A percentile compares a stretch with the other conserved stretches of the same genome.
These are phyloP conservation scores for Podaxis carcinomalis DNA, from an alignment of 768 basidiomycete species.

Conservation along the genomic window DNA sequence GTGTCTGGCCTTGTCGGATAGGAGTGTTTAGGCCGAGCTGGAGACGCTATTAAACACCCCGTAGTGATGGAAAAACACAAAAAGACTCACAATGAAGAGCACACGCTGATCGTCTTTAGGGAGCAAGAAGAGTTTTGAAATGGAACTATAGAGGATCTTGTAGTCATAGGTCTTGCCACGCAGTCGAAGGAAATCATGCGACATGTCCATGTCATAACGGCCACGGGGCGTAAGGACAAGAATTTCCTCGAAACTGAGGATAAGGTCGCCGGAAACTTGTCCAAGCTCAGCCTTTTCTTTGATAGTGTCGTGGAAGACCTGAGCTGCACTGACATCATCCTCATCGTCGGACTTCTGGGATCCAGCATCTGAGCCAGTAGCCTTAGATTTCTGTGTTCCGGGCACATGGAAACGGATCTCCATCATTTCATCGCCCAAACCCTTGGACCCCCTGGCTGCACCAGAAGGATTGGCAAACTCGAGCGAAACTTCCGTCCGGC, in stretches of 20 bases:
- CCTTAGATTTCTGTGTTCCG: constrained; percentile 52
- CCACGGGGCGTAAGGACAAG: constrained; percentile 94
- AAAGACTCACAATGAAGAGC: constrained; percentile 76
- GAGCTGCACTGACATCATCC: constrained; percentile 85
- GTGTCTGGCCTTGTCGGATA: constrained; percentile 95
- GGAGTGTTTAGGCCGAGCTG: constrained; percentile 90
- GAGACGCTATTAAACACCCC: constrained; percentile 4
- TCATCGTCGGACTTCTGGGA: constrained; percentile 73
- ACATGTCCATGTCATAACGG: constrained; percentile 98
- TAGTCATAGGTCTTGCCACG: constrained; percentile 99
- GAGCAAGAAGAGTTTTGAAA: constrained; percentile 85
- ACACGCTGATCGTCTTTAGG: constrained; percentile 97
- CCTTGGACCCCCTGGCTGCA: constrained; percentile 34
- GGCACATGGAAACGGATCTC: constrained; percentile 98
- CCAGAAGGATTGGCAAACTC: constrained; percentile 67
- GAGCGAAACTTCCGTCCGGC: constrained; percentile 97
- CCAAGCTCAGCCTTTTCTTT: constrained; percentile 96
- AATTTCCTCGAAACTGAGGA: constrained; percentile 93
- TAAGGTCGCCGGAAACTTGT: constrained; percentile 85
- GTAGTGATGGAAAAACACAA: not conserved
- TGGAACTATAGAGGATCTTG: constrained; percentile 88
- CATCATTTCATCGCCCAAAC: constrained; percentile 78
- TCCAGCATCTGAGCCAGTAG: constrained; percentile 67
- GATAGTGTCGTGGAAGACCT: constrained; percentile 94
- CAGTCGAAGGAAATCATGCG: constrained; percentile 86